phyloP scores from a whole-genome alignment of 768 basidiomycete genomes.

The Phlebiopsis gigantea region DNA sequence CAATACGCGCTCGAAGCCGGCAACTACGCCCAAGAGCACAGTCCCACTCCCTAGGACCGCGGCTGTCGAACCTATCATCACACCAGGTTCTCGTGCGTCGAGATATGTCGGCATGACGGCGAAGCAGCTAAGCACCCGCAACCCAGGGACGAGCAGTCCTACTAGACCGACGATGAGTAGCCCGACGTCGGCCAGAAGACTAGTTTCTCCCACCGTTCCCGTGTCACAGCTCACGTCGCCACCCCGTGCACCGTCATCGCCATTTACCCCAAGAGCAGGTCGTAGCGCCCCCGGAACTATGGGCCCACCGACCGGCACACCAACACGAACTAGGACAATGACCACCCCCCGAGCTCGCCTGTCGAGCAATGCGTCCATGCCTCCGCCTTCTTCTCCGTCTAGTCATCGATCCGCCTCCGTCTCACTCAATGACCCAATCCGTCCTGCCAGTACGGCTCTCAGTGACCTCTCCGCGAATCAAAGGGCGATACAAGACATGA shows the following conservation, averaged over 20 bases:
- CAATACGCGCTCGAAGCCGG: constrained; percentile 14
- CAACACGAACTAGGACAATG: constrained; percentile 30
- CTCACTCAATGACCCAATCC: constrained; percentile 31
- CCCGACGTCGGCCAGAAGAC: constrained; percentile 14
- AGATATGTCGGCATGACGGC: constrained; percentile 85
- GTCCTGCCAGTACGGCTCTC: constrained; percentile 1
- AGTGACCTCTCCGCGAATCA: constrained; percentile 34
- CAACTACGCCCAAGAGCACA: not conserved
- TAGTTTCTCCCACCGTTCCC: constrained; percentile 15
- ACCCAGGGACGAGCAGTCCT: constrained; percentile 18
- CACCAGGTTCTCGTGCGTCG: constrained; percentile 79
- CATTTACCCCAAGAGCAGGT: constrained; percentile 65
- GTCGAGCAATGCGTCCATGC: constrained; percentile 76
- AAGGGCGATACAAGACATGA: constrained; percentile 44
- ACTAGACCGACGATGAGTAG: constrained; percentile 15
- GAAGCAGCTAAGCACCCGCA: constrained; percentile 61
- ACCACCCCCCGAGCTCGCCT: constrained; percentile 59
- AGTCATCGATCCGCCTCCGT: constrained; percentile 25
- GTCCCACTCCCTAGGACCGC: constrained; percentile 24
- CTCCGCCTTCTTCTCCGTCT: constrained; percentile 66
- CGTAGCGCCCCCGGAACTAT: constrained; percentile 31
- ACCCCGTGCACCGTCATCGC: constrained; percentile 39
- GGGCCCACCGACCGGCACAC: constrained; percentile 37
- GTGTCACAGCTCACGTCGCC: constrained; percentile 30
- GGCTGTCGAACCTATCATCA: constrained; percentile 42